These are phyloP conservation scores for Dothidotthia symphoricarpi DNA, from an alignment of 2,329 filamentous ascomycete genomes.

Conservation along the genomic window DNA sequence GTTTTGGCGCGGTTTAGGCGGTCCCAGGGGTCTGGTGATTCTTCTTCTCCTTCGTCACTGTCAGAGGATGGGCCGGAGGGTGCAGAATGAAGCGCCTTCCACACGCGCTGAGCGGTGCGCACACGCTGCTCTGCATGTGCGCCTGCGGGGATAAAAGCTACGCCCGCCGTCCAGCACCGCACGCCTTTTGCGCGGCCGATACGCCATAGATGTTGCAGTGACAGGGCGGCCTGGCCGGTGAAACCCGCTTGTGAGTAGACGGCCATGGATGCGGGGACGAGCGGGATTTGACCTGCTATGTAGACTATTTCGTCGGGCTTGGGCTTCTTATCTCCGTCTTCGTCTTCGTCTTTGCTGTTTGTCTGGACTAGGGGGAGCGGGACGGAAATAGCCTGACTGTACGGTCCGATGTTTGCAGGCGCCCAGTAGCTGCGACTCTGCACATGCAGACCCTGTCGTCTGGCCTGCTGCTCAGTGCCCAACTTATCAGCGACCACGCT, in stretches of 20 bases:
- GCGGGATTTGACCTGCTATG: slow-evolving; percentile 87
- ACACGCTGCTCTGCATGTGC: slow-evolving; percentile 24
- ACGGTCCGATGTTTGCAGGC: slow-evolving; percentile 94
- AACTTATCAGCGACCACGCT: slow-evolving; percentile 47
- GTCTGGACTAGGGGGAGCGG: slow-evolving; percentile 34
- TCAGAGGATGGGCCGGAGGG: neutral
- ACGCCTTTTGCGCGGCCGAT: slow-evolving; percentile 72
- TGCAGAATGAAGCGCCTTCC: slow-evolving; percentile 40
- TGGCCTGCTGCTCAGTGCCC: neutral
- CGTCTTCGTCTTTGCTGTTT: slow-evolving; percentile 10
- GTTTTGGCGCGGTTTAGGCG: slow-evolving; percentile 60
- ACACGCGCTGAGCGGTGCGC: slow-evolving; percentile 44
- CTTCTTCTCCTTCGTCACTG: slow-evolving; percentile 42
- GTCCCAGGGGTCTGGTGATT: slow-evolving; percentile 63
- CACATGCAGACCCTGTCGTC: slow-evolving; percentile 68
- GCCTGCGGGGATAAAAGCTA: slow-evolving; percentile 50
- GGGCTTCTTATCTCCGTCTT: too few species aligned
- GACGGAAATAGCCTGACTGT: slow-evolving; percentile 79
- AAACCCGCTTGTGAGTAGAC: slow-evolving; percentile 49
- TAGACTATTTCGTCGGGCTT: slow-evolving; percentile 50
- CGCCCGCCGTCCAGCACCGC: slow-evolving; percentile 69
- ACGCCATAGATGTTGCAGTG: slow-evolving; percentile 86
- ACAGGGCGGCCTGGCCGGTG: slow-evolving; percentile 62
- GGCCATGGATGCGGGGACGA: slow-evolving; percentile 76
- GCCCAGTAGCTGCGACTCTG: slow-evolving; percentile 96